These are phyloP conservation scores for Trypanosoma boissoni DNA, from an alignment of 208 protist genomes.

Conservation along the genomic window DNA sequence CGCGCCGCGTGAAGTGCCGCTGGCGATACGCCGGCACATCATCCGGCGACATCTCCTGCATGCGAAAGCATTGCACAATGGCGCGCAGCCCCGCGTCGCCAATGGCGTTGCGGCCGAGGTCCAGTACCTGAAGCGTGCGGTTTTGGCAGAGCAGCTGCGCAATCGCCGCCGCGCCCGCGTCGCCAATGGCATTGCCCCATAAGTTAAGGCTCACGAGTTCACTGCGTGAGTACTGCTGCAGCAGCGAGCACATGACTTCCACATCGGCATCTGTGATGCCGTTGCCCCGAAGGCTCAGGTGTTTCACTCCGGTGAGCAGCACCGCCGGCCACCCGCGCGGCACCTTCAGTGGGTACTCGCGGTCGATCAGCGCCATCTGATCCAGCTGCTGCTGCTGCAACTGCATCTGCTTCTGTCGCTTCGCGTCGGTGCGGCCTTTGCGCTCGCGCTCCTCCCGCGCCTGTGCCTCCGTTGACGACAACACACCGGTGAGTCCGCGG, in stretches of 20 bases:
- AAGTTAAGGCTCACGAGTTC: slow-evolving; percentile 80
- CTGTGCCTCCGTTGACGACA: slow-evolving; percentile 61
- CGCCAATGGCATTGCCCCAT: slow-evolving; percentile 85
- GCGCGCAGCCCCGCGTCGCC: slow-evolving; percentile 65
- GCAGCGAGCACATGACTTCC: slow-evolving; percentile 36
- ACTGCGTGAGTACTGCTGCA: slow-evolving; percentile 51
- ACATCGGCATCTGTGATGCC: slow-evolving; percentile 62
- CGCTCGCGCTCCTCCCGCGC: slow-evolving; percentile 71
- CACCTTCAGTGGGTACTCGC: slow-evolving; percentile 54
- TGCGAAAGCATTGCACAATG: slow-evolving; percentile 62
- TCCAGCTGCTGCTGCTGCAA: slow-evolving; percentile 78
- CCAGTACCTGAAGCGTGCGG: slow-evolving; percentile 59
- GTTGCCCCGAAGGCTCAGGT: slow-evolving; percentile 83
- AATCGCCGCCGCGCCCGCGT: slow-evolving; percentile 54
- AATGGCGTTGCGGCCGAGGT: slow-evolving; percentile 82
- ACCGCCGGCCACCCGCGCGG: slow-evolving; percentile 70
- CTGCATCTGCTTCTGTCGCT: slow-evolving; percentile 71
- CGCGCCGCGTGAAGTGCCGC: slow-evolving; percentile 41
- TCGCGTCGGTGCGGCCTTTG: slow-evolving; percentile 81
- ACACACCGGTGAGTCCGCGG: slow-evolving; percentile 56
- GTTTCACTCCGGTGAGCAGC: slow-evolving; percentile 67
- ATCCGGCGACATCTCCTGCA: slow-evolving; percentile 59
- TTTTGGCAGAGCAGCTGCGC: slow-evolving; percentile 59
- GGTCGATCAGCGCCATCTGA: slow-evolving; percentile 51
- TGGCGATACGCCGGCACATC: slow-evolving; percentile 44